Evolutionary conservation across 2,329 filamentous ascomycete genomes (phyloP), one percentile per base, ranked within the genome.

Genomic region (Venturia aucupariae): DNA sequence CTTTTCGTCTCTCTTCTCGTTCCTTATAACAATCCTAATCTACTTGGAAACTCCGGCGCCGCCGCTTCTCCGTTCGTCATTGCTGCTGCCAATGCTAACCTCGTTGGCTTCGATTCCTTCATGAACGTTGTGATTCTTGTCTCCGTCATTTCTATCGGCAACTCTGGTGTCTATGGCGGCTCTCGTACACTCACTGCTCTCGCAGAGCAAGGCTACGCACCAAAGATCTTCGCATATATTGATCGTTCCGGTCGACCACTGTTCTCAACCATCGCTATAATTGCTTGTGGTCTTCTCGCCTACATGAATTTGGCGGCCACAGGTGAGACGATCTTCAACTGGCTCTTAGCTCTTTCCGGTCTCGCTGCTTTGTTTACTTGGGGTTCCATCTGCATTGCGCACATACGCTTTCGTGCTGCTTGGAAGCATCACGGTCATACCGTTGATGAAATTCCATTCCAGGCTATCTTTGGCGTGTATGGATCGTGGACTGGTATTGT

Each of bases 401-500:
- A 64, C 35, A 66, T 66, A 30, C 65, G 65, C 24, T 66, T 66
- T 44, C 65, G 65, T 11, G 22, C 65, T 32, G 90, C 87, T n/a
- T 96, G 91, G 90, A 81, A 79, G 55, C 72, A 77, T 15, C 84
- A 87, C 67, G 89, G 89, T 55, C 88, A 87, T 69, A 80, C 77
- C 2, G 72, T 87, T 4, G 84, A 87, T n/a, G 84, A 87, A 70
- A 81, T 90, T 4, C 84, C 86, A 0, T 90, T 86, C 77, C 75
- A 75, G 46, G 84, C 85, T 22, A 75, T 80, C 60, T 80, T 82
- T 59, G 87, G 87, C 64, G 77, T 88, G 8, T 76, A 72, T 2
- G 87, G 87, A 24, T 88, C 85, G 0, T 89, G 79, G 73, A 46
- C 88, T 17, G 86, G 87, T 24, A 76, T 89, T 11, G 62, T 70